These are phyloP conservation scores for Daldinia bambusicola DNA, from an alignment of 495 filamentous ascomycete species.

Conservation along the genomic window DNA sequence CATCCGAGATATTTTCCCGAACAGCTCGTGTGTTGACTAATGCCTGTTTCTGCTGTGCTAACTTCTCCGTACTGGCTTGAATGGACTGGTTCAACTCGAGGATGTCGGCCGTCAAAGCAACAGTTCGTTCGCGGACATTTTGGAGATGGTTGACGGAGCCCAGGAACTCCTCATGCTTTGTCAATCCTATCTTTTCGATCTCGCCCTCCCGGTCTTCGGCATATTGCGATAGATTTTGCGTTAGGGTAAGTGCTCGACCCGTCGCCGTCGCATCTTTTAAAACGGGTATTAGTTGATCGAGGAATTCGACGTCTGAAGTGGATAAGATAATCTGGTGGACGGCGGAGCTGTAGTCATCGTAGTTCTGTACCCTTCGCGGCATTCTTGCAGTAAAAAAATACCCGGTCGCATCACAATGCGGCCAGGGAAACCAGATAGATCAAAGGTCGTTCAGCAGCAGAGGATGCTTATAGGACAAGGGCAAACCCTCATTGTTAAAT, in stretches of 20 bases:
- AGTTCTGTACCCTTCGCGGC: slow-evolving; percentile 60
- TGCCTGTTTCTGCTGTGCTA: slow-evolving; percentile 93
- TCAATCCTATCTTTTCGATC: slow-evolving; percentile 94
- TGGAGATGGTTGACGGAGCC: slow-evolving; percentile 92
- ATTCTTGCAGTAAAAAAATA: slow-evolving; percentile 42
- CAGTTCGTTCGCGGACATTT: slow-evolving; percentile 87
- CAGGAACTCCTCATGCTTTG: slow-evolving; percentile 96
- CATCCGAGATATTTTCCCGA: slow-evolving; percentile 95
- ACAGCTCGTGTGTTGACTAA: slow-evolving; percentile 90
- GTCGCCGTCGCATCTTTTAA: slow-evolving; percentile 87
- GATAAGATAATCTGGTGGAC: slow-evolving; percentile 86
- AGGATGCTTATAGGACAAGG: not conserved
- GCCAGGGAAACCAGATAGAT: slow-evolving; percentile 3
- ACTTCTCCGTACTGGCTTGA: slow-evolving; percentile 91
- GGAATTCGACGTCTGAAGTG: slow-evolving; percentile 89
- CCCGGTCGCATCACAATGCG: slow-evolving; percentile 23
- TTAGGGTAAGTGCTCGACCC: slow-evolving; percentile 76
- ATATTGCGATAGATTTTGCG: slow-evolving; percentile 81
- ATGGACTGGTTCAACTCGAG: slow-evolving; percentile 92
- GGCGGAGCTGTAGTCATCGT: slow-evolving; percentile 65
- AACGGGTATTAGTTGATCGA: slow-evolving; percentile 92
- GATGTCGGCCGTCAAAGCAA: slow-evolving; percentile 88
- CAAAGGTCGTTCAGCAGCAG: not conserved
- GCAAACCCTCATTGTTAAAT: slow-evolving; percentile 1
- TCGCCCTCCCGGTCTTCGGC: slow-evolving; percentile 86